phyloP scores from a whole-genome alignment of 257 asterid species.

The Scutellaria barbata region DNA sequence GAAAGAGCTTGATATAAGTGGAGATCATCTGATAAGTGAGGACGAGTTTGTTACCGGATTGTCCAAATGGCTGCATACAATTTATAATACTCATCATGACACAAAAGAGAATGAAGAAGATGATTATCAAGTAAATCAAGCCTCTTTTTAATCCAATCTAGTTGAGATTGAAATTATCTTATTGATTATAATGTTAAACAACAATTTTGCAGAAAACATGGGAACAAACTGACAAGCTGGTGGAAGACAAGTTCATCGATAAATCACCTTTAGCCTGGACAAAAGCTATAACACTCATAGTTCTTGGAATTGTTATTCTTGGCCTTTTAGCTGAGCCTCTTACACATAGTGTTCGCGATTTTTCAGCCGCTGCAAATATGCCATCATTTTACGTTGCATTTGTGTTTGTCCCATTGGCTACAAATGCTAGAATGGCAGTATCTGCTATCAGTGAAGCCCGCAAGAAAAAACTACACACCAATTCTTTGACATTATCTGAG shows the following conservation, averaged over 20 bases:
- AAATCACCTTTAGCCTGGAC: constrained; percentile 54
- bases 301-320: constrained; percentile 51
- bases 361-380: constrained; percentile 48
- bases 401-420: constrained; percentile 58
- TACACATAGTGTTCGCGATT: constrained; percentile 53
- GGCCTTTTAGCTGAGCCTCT: constrained; percentile 71
- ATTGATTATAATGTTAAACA: background rate
- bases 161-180: background rate
- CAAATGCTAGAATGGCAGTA: constrained; percentile 65
- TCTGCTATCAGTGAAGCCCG: constrained; percentile 56
- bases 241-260: constrained; percentile 49
- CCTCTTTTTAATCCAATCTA: background rate
- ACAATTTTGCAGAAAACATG: constrained; percentile 55
- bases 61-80: constrained; percentile 44
- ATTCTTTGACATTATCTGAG: constrained; percentile 69
- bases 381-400: constrained; percentile 62
- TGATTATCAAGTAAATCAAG: constrained; percentile 42
- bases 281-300: constrained; percentile 50
- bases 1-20: constrained; percentile 53
- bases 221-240: constrained; percentile 58
- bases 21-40: constrained; percentile 48
- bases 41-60: constrained; percentile 56
- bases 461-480: constrained; percentile 50
- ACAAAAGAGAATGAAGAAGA: constrained; percentile 44
- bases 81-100: constrained; percentile 17